A percentile compares a stretch with the other conserved stretches of the same genome.
These are phyloP conservation scores for Canavalia gladiata DNA, from an alignment of 306 rosid genomes.

Conservation along the genomic window DNA sequence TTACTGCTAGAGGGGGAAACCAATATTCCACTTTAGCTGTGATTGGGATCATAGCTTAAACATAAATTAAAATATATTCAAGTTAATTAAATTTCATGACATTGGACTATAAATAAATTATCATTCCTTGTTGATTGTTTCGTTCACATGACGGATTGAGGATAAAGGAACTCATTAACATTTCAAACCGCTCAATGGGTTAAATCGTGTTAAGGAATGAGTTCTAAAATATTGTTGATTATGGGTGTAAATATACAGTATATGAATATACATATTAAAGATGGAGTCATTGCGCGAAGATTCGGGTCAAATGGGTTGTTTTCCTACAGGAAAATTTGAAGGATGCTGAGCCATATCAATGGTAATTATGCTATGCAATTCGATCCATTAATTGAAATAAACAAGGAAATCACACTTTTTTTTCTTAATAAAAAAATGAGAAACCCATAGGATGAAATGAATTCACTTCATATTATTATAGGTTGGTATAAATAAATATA, in stretches of 20 bases:
- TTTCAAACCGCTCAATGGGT: background rate
- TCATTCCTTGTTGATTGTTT: no score
- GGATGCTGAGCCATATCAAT: background rate
- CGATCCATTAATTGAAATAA: background rate
- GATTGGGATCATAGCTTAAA: no score
- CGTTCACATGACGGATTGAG: background rate
- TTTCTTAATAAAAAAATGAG: no score
- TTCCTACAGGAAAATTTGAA: constrained; percentile 22
- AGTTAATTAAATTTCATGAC: no score
- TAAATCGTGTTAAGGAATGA: background rate
- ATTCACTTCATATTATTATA: no score
- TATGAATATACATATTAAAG: background rate
- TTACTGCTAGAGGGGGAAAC: no score
- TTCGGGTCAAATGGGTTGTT: constrained; percentile 52
- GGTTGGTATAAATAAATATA: background rate
- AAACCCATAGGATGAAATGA: no score
- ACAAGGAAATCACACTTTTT: no score
- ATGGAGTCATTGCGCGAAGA: constrained; percentile 36
- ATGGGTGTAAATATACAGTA: no score
- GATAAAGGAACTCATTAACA: background rate
- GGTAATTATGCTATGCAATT: background rate
- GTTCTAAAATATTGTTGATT: background rate
- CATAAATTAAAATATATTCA: no score
- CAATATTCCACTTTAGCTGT: no score
- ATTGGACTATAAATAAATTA: no score